Base-by-base conservation (phyloP, 2,329 filamentous ascomycete species). In the Emergomyces africanus region DNA sequence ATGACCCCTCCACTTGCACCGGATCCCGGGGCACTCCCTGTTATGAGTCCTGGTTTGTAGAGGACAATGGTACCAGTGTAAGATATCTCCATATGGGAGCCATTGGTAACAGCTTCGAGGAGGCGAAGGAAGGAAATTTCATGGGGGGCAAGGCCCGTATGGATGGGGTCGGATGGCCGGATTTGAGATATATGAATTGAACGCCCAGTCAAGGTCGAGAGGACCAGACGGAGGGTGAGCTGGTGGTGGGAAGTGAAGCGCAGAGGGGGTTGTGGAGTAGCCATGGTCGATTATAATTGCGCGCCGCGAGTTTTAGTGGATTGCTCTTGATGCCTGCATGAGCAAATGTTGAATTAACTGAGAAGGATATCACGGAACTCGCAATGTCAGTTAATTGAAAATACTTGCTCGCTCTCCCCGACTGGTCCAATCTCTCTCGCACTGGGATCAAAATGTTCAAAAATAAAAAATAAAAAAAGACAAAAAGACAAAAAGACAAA, bases 101-200 rank as follows among this genome's bases (percentile, higher is more conserved):
- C 94, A 79, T 99, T 99, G 69, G 94, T 99, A 67, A 99, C 81
- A 65, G 89, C 83, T 74, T 97, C 94, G 69, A 99, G 85, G 20
- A 99, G 87, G 60, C 94, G 91, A 37, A 99, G 82, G 74, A 99
- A 92, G 53, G 94, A 97, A 68, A 97, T 86, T 76, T 99, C 94
- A 77, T 96, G 88, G 54, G 90, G 86, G 58, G 89, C 87, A 58
- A 99, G 87, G 68, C 94, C 94, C 0, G 94, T 91, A 67, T 88
- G 86, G 46, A 89, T 91, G 53, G 88, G 86, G 48, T 90, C 96
- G 18, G 87, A 84, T 64, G 89, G 85, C 68, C 94, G 89, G 76
- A 99, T 97, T 74, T 94, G 88, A 57, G 92, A 94, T 71, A 99
- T 92, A 75, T 92, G 90, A 59, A 97, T 78, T 2, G 94, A 85